Evolutionary conservation across 2,329 filamentous ascomycete species (phyloP).

Genomic region (Aureobasidium sp.): DNA sequence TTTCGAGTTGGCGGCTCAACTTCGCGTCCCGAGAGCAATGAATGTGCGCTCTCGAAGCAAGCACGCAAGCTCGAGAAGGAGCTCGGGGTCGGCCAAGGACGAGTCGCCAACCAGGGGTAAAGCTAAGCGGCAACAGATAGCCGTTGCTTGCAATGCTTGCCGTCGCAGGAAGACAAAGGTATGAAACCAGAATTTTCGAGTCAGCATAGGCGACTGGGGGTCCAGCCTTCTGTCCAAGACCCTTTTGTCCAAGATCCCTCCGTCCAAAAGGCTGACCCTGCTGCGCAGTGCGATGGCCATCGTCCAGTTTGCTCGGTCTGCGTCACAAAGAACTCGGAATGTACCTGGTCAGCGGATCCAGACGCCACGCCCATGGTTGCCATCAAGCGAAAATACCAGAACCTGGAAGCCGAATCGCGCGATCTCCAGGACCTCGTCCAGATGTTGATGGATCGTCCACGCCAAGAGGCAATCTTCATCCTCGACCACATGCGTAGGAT

Average conservation of each 20-base stretch:
- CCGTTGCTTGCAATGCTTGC: constrained; percentile 13
- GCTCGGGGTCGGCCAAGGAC: constrained; percentile 21
- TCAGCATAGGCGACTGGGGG: neutral
- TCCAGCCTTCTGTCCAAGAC: neutral
- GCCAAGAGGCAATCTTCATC: neutral
- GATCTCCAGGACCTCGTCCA: constrained; percentile 6
- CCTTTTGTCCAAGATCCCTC: neutral
- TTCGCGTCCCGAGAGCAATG: neutral
- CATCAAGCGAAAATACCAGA: constrained; percentile 11
- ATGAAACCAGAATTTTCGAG: neutral
- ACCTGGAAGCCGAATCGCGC: neutral
- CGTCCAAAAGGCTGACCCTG: neutral
- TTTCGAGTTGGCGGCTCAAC: neutral
- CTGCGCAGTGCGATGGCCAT: constrained; percentile 1
- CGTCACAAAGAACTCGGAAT: neutral
- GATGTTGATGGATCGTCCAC: constrained; percentile 8
- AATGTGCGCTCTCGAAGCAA: neutral
- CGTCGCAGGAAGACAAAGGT: constrained; percentile 12
- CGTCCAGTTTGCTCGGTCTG: constrained; percentile 6
- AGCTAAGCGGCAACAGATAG: constrained; percentile 11
- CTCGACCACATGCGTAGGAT: constrained; percentile 4
- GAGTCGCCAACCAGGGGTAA: neutral
- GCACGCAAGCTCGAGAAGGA: constrained; percentile 12
- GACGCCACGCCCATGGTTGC: constrained; percentile 12
- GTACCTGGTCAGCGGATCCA: constrained; percentile 11